Conservation (phyloP, 1,139 yeast genomes). For the Sugiyamaella neomexicana region DNA sequence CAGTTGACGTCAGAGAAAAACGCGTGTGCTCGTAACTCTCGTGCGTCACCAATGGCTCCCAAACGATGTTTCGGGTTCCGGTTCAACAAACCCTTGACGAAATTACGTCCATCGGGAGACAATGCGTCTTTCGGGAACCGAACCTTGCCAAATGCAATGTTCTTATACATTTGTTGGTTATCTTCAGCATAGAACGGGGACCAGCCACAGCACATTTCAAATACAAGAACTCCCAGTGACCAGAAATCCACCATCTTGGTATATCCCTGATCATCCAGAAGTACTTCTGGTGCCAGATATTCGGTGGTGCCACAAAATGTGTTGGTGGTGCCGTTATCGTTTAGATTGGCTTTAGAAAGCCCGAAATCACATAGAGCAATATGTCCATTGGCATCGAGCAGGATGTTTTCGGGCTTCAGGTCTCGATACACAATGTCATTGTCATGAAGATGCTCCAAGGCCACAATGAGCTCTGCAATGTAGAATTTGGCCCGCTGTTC, state of each 20-base stretch:
- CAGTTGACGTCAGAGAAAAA: conserved; percentile 90
- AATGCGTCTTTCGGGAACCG: conserved; percentile 94
- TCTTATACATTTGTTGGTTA: conserved; percentile 97
- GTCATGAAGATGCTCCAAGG: conserved; percentile 88
- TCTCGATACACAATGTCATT: conserved; percentile 93
- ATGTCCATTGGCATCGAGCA: conserved; percentile 94
- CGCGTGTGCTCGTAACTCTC: conserved; percentile 86
- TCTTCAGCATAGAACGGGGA: conserved; percentile 98
- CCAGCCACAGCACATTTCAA: conserved; percentile 99
- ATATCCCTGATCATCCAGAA: conserved; percentile 91
- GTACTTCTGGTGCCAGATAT: conserved; percentile 90
- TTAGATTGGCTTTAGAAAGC: conserved; percentile 84
- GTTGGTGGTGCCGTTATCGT: conserved; percentile 87
- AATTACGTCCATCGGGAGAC: conserved; percentile 87
- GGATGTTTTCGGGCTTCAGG: conserved; percentile 89
- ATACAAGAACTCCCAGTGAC: conserved; percentile 91
- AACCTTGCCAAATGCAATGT: conserved; percentile 96
- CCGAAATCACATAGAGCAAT: conserved; percentile 97
- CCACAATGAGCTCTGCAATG: conserved; percentile 90
- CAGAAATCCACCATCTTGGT: conserved; percentile 97
- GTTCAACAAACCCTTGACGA: conserved; percentile 90
- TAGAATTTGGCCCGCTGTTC: conserved; percentile 95
- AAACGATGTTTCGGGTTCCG: conserved; percentile 93
- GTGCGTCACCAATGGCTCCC: conserved; percentile 88
- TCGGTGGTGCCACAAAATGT: conserved; percentile 98